Evolutionary conservation across 805 yeast species (phyloP).

Genomic region (Vanderwaltozyma yarrowii): DNA sequence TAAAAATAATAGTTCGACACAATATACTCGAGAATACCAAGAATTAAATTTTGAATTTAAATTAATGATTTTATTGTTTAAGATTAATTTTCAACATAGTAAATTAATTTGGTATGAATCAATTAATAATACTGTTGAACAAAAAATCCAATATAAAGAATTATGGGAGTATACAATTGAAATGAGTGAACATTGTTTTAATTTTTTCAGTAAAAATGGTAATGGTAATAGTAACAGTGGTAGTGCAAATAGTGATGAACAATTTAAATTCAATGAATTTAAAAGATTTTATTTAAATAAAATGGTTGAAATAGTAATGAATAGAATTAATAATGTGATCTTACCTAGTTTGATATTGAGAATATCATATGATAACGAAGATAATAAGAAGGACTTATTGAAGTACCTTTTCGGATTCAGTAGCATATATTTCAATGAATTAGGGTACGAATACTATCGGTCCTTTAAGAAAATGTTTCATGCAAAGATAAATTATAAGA

Average conservation of each 20-base stretch:
- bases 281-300: constrained; percentile 19
- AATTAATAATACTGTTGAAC: constrained; percentile 5
- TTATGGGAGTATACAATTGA: constrained; percentile 16
- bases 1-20: constrained; percentile 4
- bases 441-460: constrained; percentile 23
- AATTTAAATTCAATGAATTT: too few relatives aligned
- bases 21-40: not conserved
- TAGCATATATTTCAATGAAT: constrained; percentile 24
- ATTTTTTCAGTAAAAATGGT: constrained; percentile 9
- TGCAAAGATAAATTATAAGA: constrained; percentile 20
- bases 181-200: constrained; percentile 13
- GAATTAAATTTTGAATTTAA: constrained; percentile 15
- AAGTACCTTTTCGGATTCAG: constrained; percentile 12
- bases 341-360: constrained; percentile 23
- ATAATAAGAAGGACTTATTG: too few relatives aligned
- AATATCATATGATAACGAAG: constrained; percentile 5
- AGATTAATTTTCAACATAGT: constrained; percentile 15
- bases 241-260: not conserved
- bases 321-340: constrained; percentile 15
- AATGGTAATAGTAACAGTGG: constrained; percentile 9
- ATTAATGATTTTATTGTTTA: constrained; percentile 14
- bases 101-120: constrained; percentile 18
- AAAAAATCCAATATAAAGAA: constrained; percentile 10
- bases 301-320: constrained; percentile 21
- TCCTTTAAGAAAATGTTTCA: constrained; percentile 24